Percentiles rank a stretch among this genome's conserved stretches.
phyloP scores from a whole-genome alignment of 352 stramenopile species.

The Pythium scleroteichum region DNA sequence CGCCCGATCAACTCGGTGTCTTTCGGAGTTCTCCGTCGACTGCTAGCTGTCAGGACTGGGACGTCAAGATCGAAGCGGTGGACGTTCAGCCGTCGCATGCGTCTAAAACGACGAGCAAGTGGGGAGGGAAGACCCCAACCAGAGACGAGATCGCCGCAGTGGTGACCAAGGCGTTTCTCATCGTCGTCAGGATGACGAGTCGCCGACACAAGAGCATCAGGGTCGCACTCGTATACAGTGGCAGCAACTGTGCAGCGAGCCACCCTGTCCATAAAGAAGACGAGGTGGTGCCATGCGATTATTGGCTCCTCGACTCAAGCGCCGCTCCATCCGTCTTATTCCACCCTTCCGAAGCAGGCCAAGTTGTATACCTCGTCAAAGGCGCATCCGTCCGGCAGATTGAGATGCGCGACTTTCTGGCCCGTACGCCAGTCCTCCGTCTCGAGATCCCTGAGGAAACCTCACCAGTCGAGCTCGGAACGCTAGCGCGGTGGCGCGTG shows the following conservation, averaged over 20 bases:
- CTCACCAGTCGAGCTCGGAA: neutral
- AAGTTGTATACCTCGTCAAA: constrained; percentile 8
- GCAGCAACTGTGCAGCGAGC: neutral
- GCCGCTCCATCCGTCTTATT: constrained; percentile 6
- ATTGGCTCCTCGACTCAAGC: constrained; percentile 6
- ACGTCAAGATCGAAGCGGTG: constrained; percentile 6
- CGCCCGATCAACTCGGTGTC: neutral
- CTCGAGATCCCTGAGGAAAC: neutral
- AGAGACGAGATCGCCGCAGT: too few species aligned
- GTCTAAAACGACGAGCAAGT: too few species aligned
- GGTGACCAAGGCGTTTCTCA: constrained; percentile 8
- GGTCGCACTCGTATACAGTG: constrained; percentile 10
- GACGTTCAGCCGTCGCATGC: constrained; percentile 5
- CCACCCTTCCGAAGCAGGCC: constrained; percentile 8
- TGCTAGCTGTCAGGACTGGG: neutral
- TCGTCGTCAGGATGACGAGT: constrained; percentile 1
- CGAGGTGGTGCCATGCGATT: constrained; percentile 16
- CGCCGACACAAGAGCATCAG: neutral
- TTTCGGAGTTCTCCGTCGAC: too few species aligned
- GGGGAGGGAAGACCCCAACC: neutral
- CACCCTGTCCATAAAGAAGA: constrained; percentile 25
- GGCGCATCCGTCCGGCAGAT: neutral
- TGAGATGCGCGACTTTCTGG: constrained; percentile 19
- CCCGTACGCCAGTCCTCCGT: neutral
- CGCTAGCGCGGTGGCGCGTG: constrained; percentile 7